Percentiles rank a stretch among this genome's conserved stretches.
phyloP scores from a whole-genome alignment of 371 early-diverging fungal genomes.

The Dinochytrium kinnereticum region DNA sequence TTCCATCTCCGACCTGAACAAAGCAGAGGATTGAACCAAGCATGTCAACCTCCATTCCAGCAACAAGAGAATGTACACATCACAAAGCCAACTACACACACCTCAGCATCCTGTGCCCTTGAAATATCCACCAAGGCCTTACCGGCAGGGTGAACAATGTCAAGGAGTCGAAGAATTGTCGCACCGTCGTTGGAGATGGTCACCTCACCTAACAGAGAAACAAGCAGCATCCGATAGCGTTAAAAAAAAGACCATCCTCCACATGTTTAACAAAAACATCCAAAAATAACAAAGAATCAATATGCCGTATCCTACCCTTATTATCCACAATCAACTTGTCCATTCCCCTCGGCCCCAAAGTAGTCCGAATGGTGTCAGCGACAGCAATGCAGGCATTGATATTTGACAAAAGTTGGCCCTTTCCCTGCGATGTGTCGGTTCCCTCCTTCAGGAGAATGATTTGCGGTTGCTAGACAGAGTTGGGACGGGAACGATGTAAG shows the following conservation, averaged over 20 bases:
- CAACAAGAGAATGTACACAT: not conserved
- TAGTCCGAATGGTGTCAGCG: constrained; percentile 95
- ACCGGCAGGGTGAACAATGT: constrained; percentile 99
- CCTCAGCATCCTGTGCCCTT: constrained; percentile 99
- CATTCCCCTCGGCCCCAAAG: constrained; percentile 99
- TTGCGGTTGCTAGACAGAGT: constrained; percentile 83
- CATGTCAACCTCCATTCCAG: constrained; percentile 5
- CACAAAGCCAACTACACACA: constrained; percentile 35
- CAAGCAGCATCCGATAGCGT: constrained; percentile 2
- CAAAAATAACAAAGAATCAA: not conserved
- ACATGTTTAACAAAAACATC: no score
- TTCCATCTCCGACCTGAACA: constrained; percentile 96
- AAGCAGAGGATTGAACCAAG: not conserved
- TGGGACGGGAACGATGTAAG: not conserved
- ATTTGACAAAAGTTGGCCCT: constrained; percentile 97
- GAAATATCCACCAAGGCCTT: constrained; percentile 98
- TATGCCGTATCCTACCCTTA: constrained; percentile 64
- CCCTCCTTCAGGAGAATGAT: constrained; percentile 99
- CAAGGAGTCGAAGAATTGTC: constrained; percentile 98
- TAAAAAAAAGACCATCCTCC: no score
- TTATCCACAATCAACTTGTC: constrained; percentile 99
- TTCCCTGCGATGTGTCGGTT: constrained; percentile 98
- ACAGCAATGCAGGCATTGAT: constrained; percentile 96
- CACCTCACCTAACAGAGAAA: constrained; percentile 67
- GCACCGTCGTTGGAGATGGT: constrained; percentile 99